These are phyloP conservation scores for Teratosphaeria gauchensis DNA, from an alignment of 2,329 filamentous ascomycete genomes.

Conservation along the genomic window DNA sequence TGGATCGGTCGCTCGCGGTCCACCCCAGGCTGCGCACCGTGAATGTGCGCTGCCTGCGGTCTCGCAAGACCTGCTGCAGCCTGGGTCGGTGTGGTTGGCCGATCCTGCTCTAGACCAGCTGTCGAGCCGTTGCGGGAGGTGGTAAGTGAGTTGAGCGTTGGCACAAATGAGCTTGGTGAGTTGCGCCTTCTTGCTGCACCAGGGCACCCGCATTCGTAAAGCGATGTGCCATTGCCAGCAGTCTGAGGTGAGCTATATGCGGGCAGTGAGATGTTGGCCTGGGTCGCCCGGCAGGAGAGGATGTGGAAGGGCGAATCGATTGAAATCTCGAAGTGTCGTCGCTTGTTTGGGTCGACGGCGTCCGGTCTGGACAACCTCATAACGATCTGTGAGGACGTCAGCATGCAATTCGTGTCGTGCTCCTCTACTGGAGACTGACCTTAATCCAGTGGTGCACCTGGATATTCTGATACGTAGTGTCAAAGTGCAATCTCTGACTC, in stretches of 20 bases:
- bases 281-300: slow-evolving; percentile 84
- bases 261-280: slow-evolving; percentile 77
- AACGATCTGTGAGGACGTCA: slow-evolving; percentile 55
- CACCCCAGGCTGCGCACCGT: slow-evolving; percentile 15
- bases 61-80: slow-evolving; percentile 41
- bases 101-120: slow-evolving; percentile 15
- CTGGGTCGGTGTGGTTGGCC: slow-evolving; percentile 8
- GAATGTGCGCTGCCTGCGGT: slow-evolving; percentile 36
- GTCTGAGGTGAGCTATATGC: slow-evolving; percentile 57
- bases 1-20: slow-evolving; percentile 62
- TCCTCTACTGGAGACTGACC: slow-evolving; percentile 37
- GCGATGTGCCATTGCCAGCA: slow-evolving; percentile 20
- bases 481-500: slow-evolving; percentile 62
- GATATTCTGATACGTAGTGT: slow-evolving; percentile 88
- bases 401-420: not conserved
- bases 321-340: slow-evolving; percentile 88
- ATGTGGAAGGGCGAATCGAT: slow-evolving; percentile 94
- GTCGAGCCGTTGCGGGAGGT: slow-evolving; percentile 12
- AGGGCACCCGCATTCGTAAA: slow-evolving; percentile 55
- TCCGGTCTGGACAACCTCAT: slow-evolving; percentile 84
- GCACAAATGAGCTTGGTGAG: slow-evolving; percentile 41
- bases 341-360: slow-evolving; percentile 63
- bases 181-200: slow-evolving; percentile 47
- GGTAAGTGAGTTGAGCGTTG: slow-evolving; percentile 50
- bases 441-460: slow-evolving; percentile 97